Evolutionary conservation across 2,329 filamentous ascomycete genomes (phyloP), one percentile per base, ranked within the genome.

Genomic region (Aspergillus oerlinghausenensis): DNA sequence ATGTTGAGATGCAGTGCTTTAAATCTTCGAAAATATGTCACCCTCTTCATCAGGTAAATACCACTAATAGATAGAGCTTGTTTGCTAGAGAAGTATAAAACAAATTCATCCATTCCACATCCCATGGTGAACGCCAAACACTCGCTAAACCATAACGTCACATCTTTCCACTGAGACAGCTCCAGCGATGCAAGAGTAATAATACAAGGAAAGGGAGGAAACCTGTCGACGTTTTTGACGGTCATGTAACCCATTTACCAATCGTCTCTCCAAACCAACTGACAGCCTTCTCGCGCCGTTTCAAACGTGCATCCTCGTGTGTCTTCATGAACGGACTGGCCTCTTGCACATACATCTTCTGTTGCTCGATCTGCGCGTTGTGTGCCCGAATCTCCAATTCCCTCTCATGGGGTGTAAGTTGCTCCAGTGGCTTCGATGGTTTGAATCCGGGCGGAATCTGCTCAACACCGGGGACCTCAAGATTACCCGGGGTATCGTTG

Each of bases 351-450:
- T 75, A 76, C 26, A 67, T 26, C 52, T 70, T 73, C 35, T 71
- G 67, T 50, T 75, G 72, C 28, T 73, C 71, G 35, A 74, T 48
- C 35, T 73, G 66, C 45, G 75, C 69, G 55, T 74, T 69, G 52
- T 75, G 67, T 11, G 71, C 66, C 51, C 71, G 69, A 28, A 77
- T 72, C 54, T 77, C 76, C 56, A 79, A 57, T 55, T 79, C 77
- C 49, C 76, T 70, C 58, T 79, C 76, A 55, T 79, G 77, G 3
- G 77, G 77, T 3, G 74, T 75, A 55, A 79, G 68, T 28, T 77
- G 66, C 10, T 75, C 67, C 50, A 78, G 59, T 1, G 72, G 68
- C 54, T 74, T 76, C 17, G 67, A 68, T 17, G 72, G 67, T 50
- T 69, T 75, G 50, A 72, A 67, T 2, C 69, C 72, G 17, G 60